Conservation (phyloP, 164 flowering plant species). For the Liquidambar formosana region DNA sequence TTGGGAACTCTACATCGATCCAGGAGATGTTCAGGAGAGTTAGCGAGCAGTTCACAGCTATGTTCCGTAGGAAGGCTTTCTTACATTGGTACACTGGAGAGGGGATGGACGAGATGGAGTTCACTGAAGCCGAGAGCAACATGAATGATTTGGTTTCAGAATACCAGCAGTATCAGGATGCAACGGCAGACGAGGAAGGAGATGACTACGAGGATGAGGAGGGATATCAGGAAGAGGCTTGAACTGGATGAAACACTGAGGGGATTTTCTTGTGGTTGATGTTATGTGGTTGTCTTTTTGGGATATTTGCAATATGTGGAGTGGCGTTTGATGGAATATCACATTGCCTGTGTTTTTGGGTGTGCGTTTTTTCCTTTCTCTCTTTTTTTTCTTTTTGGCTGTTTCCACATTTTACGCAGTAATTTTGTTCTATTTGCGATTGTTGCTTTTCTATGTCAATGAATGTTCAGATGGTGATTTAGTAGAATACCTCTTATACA, state of each 20-base stretch:
- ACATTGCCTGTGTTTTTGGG: neutral
- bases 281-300: neutral
- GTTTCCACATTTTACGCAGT: too few relatives aligned
- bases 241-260: neutral
- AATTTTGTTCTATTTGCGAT: too few relatives aligned
- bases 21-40: slow-evolving; percentile 49
- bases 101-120: slow-evolving; percentile 37
- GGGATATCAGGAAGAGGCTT: slow-evolving; percentile 18
- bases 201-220: slow-evolving; percentile 31
- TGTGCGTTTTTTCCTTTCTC: too few relatives aligned
- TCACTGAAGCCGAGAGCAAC: slow-evolving; percentile 36
- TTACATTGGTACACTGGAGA: slow-evolving; percentile 40
- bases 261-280: neutral
- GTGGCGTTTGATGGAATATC: slow-evolving; percentile 9
- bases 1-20: slow-evolving; percentile 43
- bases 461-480: too few relatives aligned
- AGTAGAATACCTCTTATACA: too few relatives aligned
- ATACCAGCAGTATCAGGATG: slow-evolving; percentile 48
- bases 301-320: neutral
- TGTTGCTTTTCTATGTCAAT: too few relatives aligned
- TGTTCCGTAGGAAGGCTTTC: slow-evolving; percentile 55
- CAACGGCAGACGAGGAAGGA: slow-evolving; percentile 35
- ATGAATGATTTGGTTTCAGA: slow-evolving; percentile 44
- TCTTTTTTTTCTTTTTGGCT: too few relatives aligned
- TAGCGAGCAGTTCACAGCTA: slow-evolving; percentile 54